These are phyloP conservation scores for Mycosarcoma mackinlayi DNA, from an alignment of 1,284 basidiomycete genomes.

Conservation along the genomic window DNA sequence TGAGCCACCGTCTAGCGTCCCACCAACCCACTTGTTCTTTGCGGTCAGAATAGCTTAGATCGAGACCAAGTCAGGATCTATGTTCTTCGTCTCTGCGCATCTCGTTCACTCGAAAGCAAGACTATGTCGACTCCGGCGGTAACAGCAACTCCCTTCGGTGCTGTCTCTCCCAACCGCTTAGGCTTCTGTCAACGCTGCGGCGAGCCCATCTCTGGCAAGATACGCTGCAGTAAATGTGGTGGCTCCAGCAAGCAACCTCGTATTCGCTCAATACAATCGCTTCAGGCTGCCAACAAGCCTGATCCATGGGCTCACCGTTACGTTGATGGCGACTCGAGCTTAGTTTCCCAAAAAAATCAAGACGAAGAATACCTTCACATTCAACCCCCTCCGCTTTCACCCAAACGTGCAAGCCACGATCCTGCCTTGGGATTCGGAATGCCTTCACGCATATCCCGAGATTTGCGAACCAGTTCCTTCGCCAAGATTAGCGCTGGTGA, in stretches of 20 bases:
- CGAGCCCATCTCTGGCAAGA: constrained; percentile 38
- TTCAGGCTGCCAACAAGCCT: constrained; percentile 12
- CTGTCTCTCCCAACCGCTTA: constrained; percentile 12
- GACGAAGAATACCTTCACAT: constrained; percentile 21
- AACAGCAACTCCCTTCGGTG: background rate
- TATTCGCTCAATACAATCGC: constrained; percentile 3
- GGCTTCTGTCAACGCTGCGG: constrained; percentile 49
- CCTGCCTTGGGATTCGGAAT: constrained; percentile 39
- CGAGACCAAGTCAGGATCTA: no score
- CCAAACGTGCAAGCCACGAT: constrained; percentile 27
- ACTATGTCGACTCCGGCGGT: constrained; percentile 7
- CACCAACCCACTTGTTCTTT: background rate
- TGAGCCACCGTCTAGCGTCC: constrained; percentile 13
- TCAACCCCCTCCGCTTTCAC: constrained; percentile 25
- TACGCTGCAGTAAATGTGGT: constrained; percentile 33
- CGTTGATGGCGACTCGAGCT: constrained; percentile 8
- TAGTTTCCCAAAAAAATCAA: background rate
- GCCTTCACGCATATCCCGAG: constrained; percentile 52
- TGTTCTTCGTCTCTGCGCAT: background rate
- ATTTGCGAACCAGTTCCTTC: constrained; percentile 24
- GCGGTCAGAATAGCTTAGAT: no score
- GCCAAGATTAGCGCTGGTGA: background rate
- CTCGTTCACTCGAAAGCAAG: background rate
- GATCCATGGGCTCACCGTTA: constrained; percentile 44
- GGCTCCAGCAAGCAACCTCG: constrained; percentile 30